Evolutionary conservation across 306 rosid genomes (phyloP), one percentile per base, ranked within the genome.

Genomic region (Glycine latifolia): DNA sequence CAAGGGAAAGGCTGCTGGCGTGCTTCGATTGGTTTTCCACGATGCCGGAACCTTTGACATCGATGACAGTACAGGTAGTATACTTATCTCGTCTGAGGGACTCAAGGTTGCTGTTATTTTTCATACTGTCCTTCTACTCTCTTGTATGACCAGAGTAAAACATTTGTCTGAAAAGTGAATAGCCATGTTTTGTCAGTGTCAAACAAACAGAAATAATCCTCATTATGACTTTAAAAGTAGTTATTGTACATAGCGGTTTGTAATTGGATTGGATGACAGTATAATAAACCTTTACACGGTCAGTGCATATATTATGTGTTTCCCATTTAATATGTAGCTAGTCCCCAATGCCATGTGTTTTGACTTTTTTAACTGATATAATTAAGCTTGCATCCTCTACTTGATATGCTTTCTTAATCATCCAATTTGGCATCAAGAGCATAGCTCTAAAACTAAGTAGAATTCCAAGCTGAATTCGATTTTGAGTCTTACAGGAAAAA

Each of bases 21-120:
- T 93, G 73, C 99, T 95, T 82, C 98, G 98, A 43, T 53, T 93
- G 86, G 99, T 93, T 63, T 95, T 95, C 82, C 99, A 95, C 16
- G 98, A 93, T 78, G 97, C 99, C 0, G 99, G 98, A 75, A 93
- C 99, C 71, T 95, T 89, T 87, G 94, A 91, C 49, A 74, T 81
- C 41, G 82, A 82, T 82, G 94, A 90, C 43, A 84, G 83, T 78
- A 86, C 97, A 80, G 97, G 97, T 93, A 53, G 72, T 2, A 39
- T 26, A 41, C 68, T 62, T 6, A 10, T 20, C 10, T 37, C 5
- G 1, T 26, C 31, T 26, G 31, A 26, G 31, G 31, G 31, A 26
- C 31, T 26, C 31, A 26, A 26, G 31, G 31, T 26, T 26, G 31
- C 31, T 26, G 31, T 26, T 26, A 26, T 26, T 26, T 26, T 26